Percentiles rank a stretch among this genome's conserved stretches.
Conservation (phyloP, 1,139 yeast genomes). For the Suhomyces bokatorum region DNA sequence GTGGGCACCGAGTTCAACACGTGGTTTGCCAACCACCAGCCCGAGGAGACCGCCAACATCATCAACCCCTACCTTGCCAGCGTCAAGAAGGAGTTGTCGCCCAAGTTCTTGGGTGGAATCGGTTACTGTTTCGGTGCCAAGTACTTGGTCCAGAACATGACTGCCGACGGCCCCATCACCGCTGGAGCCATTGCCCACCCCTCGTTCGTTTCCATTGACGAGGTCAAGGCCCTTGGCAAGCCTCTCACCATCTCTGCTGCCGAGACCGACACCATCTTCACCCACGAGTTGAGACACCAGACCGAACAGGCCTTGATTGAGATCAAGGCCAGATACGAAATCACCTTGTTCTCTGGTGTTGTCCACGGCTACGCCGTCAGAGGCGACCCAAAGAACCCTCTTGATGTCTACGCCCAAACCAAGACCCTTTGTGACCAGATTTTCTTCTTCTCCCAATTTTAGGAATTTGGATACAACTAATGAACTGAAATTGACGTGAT, state of each 20-base stretch:
- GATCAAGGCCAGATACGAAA: constrained; percentile 50
- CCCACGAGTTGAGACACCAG: constrained; percentile 59
- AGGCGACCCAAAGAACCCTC: constrained; percentile 63
- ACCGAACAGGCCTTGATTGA: constrained; percentile 57
- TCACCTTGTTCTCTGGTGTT: constrained; percentile 61
- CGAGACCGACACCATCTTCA: constrained; percentile 62
- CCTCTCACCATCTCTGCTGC: constrained; percentile 76
- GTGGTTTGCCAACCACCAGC: constrained; percentile 59
- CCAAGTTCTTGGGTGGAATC: constrained; percentile 56
- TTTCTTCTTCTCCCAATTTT: constrained; percentile 22
- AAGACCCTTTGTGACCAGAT: constrained; percentile 64
- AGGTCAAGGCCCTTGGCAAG: constrained; percentile 53
- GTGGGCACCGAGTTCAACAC: constrained; percentile 28
- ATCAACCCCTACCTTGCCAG: constrained; percentile 44
- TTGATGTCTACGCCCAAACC: constrained; percentile 65
- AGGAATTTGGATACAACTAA: neutral
- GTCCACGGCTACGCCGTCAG: constrained; percentile 72
- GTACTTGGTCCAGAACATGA: constrained; percentile 55
- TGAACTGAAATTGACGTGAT: too few species aligned
- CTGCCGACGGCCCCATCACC: constrained; percentile 47
- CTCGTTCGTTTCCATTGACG: constrained; percentile 64
- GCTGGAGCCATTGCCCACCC: constrained; percentile 83
- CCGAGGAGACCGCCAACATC: constrained; percentile 43
- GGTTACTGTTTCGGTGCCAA: constrained; percentile 91
- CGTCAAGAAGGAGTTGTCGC: constrained; percentile 45